A percentile compares a stretch with the other conserved stretches of the same genome.
These are phyloP conservation scores for Nephelium lappaceum DNA, from an alignment of 345 rosid species.

Conservation along the genomic window DNA sequence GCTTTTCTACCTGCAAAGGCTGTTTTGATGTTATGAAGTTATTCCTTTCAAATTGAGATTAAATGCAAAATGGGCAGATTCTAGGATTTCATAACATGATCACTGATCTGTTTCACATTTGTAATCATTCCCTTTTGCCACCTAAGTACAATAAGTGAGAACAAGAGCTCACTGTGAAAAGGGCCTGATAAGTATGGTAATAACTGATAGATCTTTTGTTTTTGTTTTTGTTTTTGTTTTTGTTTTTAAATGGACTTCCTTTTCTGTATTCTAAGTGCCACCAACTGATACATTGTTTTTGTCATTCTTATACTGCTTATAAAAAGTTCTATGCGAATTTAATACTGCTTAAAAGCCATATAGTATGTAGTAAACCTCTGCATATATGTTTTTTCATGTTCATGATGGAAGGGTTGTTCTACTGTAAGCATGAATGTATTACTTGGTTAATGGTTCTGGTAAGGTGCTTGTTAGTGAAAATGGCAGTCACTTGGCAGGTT, in stretches of 20 bases:
- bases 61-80: not conserved
- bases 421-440: not conserved
- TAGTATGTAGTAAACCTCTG: not conserved
- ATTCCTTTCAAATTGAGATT: constrained; percentile 6
- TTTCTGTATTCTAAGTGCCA: not conserved
- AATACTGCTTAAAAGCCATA: not conserved
- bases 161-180: not conserved
- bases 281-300: not conserved
- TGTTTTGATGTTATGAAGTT: constrained; percentile 12
- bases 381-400: not conserved
- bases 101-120: not conserved
- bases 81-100: not conserved
- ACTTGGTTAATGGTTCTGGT: constrained; percentile 7
- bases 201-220: not conserved
- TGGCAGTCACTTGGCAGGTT: constrained; percentile 47
- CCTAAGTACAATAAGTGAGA: not conserved
- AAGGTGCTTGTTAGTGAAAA: constrained; percentile 9
- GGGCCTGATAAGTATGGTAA: not conserved
- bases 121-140: not conserved
- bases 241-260: not conserved
- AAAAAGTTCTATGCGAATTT: not conserved
- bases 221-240: not conserved
- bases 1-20: not conserved
- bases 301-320: not conserved
- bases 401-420: not conserved